Evolutionary conservation across 371 early-diverging fungal species (phyloP).

Genomic region (Rozella allomycis): DNA sequence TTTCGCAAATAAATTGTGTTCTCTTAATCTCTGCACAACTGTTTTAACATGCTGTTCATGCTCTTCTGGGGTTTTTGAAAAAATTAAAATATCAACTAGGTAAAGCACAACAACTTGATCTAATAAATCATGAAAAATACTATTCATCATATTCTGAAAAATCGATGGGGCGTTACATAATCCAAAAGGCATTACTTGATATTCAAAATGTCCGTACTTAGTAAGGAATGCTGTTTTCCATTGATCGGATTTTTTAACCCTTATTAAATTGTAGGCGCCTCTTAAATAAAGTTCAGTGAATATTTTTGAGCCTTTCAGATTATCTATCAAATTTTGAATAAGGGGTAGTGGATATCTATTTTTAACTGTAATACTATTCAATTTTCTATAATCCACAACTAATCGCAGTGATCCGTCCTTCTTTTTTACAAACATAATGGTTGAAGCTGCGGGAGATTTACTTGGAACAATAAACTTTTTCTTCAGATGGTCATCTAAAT

Average conservation of each 20-base stretch:
- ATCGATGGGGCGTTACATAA: slow-evolving; percentile 16
- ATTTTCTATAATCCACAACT: slow-evolving; percentile 19
- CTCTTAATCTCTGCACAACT: slow-evolving; percentile 10
- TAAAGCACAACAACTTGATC: slow-evolving; percentile 23
- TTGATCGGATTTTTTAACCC: too few species aligned
- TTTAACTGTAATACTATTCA: slow-evolving; percentile 21
- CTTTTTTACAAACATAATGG: slow-evolving; percentile 10
- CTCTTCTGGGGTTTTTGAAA: slow-evolving; percentile 9
- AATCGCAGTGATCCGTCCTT: slow-evolving; percentile 12
- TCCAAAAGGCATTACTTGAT: slow-evolving; percentile 28
- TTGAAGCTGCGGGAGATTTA: slow-evolving; percentile 9
- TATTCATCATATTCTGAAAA: slow-evolving; percentile 19
- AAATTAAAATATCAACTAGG: slow-evolving; percentile 36
- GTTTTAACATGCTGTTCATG: slow-evolving; percentile 3
- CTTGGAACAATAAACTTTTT: slow-evolving; percentile 7
- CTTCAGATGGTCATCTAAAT: slow-evolving; percentile 8
- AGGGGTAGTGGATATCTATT: slow-evolving; percentile 19
- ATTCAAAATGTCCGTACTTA: slow-evolving; percentile 16
- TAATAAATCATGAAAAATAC: slow-evolving; percentile 8
- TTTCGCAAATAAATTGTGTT: slow-evolving; percentile 15
- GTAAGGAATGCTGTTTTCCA: slow-evolving; percentile 29
- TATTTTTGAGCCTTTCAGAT: slow-evolving; percentile 6
- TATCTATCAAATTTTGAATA: slow-evolving; percentile 20
- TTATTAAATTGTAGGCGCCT: slow-evolving; percentile 15
- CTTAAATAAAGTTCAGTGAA: slow-evolving; percentile 27